Evolutionary conservation across 139 green algal genomes (phyloP).

Genomic region (Chlamydomonas sp.): DNA sequence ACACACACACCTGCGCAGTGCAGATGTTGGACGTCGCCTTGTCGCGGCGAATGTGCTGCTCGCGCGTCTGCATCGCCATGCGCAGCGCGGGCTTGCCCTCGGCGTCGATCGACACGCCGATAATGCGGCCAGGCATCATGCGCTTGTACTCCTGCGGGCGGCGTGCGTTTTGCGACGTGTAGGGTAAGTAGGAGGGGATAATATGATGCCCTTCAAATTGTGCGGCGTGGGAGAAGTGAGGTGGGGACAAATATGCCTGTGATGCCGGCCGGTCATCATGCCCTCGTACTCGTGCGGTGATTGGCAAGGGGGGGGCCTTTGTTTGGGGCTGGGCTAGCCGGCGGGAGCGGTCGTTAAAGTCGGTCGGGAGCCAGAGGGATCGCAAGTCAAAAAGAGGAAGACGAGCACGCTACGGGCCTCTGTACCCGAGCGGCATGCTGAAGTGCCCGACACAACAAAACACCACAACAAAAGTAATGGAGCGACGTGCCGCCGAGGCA

Average conservation of each 20-base stretch:
- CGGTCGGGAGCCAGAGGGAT: no score
- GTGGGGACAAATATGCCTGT: no score
- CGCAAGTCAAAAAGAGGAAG: no score
- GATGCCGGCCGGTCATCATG: constrained; percentile 80
- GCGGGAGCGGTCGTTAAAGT: no score
- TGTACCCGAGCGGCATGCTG: constrained; percentile 84
- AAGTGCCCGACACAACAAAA: no score
- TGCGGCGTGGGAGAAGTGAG: no score
- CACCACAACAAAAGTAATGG: no score
- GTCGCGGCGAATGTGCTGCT: constrained; percentile 99
- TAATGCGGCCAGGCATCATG: constrained; percentile 94
- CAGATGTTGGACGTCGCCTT: constrained; percentile 99
- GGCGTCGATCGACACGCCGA: constrained; percentile 86
- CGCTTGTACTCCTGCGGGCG: constrained; percentile 61
- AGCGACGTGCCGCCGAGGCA: no score
- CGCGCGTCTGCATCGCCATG: constrained; percentile 99
- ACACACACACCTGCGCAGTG: constrained; percentile 69
- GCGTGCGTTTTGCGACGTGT: no score
- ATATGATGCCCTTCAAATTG: no score
- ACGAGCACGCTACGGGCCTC: constrained; percentile 96
- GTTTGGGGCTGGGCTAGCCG: no score
- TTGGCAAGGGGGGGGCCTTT: no score
- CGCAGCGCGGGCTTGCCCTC: constrained; percentile 81
- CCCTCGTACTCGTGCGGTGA: constrained; percentile 93
- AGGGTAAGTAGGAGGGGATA: constrained; percentile 74